These are phyloP conservation scores for Saitozyma podzolica DNA, from an alignment of 768 basidiomycete genomes.

Conservation along the genomic window DNA sequence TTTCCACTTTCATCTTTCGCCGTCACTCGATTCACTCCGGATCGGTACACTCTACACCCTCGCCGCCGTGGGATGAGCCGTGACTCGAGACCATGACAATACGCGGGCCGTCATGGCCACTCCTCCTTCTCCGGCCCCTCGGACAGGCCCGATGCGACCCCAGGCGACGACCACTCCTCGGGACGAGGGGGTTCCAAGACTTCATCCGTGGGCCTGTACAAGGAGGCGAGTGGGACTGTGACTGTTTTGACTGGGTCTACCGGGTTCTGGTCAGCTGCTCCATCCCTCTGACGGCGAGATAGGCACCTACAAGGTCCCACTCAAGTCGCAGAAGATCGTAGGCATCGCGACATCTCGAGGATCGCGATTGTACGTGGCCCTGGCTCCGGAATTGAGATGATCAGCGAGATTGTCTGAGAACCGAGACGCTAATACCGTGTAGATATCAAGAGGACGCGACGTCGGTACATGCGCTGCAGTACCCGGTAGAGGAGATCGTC, in stretches of 20 bases:
- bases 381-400: slow-evolving; percentile 1
- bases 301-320: slow-evolving; percentile 40
- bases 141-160: no score
- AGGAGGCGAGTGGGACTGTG: slow-evolving; percentile 22
- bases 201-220: slow-evolving; percentile 37
- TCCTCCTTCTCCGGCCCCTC: no score
- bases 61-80: no score
- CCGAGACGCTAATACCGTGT: background rate
- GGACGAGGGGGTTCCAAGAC: slow-evolving; percentile 20
- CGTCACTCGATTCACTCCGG: no score
- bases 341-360: slow-evolving; percentile 38
- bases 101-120: no score
- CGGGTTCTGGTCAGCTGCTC: background rate
- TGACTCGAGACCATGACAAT: no score
- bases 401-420: background rate
- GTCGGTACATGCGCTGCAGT: slow-evolving; percentile 69
- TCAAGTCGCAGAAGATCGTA: slow-evolving; percentile 38
- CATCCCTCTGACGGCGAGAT: slow-evolving; percentile 1
- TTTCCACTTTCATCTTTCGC: no score
- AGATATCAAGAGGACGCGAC: slow-evolving; percentile 91
- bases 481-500: slow-evolving; percentile 73
- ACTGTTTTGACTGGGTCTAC: background rate
- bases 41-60: no score
- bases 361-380: slow-evolving; percentile 26
- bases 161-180: no score